A percentile compares a stretch with the other conserved stretches of the same genome.
These are phyloP conservation scores for Chlamydomonas sphaeroides DNA, from an alignment of 139 green algal species.

Conservation along the genomic window DNA sequence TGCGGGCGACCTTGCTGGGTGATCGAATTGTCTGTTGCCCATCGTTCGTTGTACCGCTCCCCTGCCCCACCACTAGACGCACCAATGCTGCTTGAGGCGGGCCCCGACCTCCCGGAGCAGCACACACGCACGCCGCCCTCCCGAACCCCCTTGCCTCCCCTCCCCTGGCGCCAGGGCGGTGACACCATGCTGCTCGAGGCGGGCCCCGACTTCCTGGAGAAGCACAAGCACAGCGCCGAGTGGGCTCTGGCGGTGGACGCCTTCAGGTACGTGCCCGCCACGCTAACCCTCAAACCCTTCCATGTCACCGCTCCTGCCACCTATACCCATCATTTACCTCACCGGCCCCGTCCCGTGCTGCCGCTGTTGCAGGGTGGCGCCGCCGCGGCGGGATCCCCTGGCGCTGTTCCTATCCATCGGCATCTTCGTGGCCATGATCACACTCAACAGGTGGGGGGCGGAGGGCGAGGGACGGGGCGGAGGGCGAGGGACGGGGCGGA, in stretches of 20 bases:
- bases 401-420: constrained; percentile 1
- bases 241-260: constrained; percentile 45
- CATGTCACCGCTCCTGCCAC: background rate
- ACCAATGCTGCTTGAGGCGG: background rate
- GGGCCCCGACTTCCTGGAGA: constrained; percentile 28
- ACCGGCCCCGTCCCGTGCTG: no score
- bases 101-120: background rate
- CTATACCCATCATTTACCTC: background rate
- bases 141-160: background rate
- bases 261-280: background rate
- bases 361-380: background rate
- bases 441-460: constrained; percentile 41
- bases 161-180: constrained; percentile 29
- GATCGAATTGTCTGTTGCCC: no score
- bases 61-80: no score
- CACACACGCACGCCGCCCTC: no score
- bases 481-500: no score
- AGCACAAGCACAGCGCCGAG: constrained; percentile 28
- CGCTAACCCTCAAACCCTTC: no score
- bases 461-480: no score
- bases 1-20: no score
- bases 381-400: constrained; percentile 7
- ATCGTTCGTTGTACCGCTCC: no score
- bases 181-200: constrained; percentile 73
- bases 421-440: constrained; percentile 32